Evolutionary conservation across 192 early-diverging fungal species (phyloP), one percentile per base, ranked within the genome.

Genomic region (Dissophora ornata): DNA sequence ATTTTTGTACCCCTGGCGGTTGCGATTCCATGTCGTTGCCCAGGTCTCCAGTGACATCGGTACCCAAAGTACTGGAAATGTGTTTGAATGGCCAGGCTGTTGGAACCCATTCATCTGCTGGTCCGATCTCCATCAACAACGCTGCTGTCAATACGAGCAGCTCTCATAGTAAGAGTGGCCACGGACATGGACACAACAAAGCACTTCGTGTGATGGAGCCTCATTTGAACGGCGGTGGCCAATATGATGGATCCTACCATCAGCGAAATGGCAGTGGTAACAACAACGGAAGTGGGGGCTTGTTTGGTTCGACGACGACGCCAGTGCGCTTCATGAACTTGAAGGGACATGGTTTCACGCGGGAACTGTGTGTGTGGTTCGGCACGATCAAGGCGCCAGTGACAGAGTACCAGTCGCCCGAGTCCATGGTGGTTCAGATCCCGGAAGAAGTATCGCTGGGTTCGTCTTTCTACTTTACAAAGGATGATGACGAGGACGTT

Each of bases 351-450:
- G 90, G 90, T 42, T 91, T 91, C 57, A 69, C 86, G 0, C 85
- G 87, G 1, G 89, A 92, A 59, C 75, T 94, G 67, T 86, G 83
- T 4, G 88, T 94, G 22, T 84, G 86, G 83, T 94, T 94, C 68
- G 92, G 88, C 32, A 88, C 89, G 50, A 69, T 84, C 44, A 84
- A 86, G 55, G 80, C 83, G 6, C 70, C 82, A 2, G 65, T 78
- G 34, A 80, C 71, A 0, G 87, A 88, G 22, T 83, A 79, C 54
- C 69, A 82, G 22, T 84, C 80, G 11, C 65, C 82, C 11, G 87
- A 88, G 49, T 57, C 69, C 15, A 21, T 86, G 10, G 58, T 82
- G 3, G 82, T 79, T 19, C 67, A 70, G 26, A 62, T 88, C 24
- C 85, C 87, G 10, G 74, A 79, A 22, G 81, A 82, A 33, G 65